Evolutionary conservation across 495 filamentous ascomycete genomes (phyloP).

Genomic region (Aspergillus olivimuriae): DNA sequence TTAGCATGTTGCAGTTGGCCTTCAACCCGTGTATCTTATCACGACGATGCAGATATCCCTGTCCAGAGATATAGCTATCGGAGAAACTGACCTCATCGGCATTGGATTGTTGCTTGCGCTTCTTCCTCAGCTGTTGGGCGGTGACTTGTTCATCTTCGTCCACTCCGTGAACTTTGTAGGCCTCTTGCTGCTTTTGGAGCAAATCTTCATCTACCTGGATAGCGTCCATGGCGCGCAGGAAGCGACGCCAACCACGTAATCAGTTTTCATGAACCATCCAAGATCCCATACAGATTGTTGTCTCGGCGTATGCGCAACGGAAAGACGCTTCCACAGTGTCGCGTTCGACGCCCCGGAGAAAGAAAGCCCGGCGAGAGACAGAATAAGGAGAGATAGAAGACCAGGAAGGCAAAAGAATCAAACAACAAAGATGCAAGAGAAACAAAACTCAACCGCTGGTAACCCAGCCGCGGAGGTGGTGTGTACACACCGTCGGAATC

Average conservation of each 20-base stretch:
- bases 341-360: background rate
- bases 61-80: too few relatives aligned
- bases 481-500: slow-evolving; percentile 60
- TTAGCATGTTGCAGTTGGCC: too few relatives aligned
- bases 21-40: too few relatives aligned
- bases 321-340: slow-evolving; percentile 7
- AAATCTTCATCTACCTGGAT: slow-evolving; percentile 68
- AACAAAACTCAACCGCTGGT: too few relatives aligned
- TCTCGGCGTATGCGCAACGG: slow-evolving; percentile 9
- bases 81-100: slow-evolving; percentile 60
- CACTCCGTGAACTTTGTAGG: slow-evolving; percentile 65
- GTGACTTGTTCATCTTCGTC: slow-evolving; percentile 53
- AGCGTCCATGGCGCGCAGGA: slow-evolving; percentile 20
- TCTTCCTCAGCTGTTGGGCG: slow-evolving; percentile 61
- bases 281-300: slow-evolving; percentile 13
- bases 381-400: background rate
- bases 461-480: slow-evolving; percentile 9
- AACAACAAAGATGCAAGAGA: slow-evolving; percentile 7
- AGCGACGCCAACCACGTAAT: slow-evolving; percentile 26
- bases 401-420: slow-evolving; percentile 1
- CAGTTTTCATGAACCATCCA: slow-evolving; percentile 29
- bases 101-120: slow-evolving; percentile 54
- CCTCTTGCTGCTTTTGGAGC: slow-evolving; percentile 69
- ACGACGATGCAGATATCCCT: too few relatives aligned
- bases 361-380: background rate